These are phyloP conservation scores for Sphaerulina vaccinii DNA, from an alignment of 2,329 filamentous ascomycete species.

Conservation along the genomic window DNA sequence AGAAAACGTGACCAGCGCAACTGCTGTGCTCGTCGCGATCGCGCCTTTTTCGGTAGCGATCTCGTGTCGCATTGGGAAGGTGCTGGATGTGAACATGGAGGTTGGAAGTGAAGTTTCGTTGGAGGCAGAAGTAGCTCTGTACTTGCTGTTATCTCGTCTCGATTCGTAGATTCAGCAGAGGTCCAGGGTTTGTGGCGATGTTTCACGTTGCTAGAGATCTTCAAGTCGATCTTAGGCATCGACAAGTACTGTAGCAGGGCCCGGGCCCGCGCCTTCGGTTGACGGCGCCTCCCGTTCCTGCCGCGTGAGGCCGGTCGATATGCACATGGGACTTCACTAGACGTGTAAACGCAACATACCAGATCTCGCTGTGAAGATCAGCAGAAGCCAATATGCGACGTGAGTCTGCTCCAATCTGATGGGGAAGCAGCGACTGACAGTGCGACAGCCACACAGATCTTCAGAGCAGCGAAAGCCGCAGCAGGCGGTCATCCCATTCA, in stretches of 20 bases:
- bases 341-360: no score
- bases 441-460: constrained; percentile 17
- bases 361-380: not conserved
- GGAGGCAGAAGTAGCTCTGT: not conserved
- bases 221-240: not conserved
- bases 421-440: not conserved
- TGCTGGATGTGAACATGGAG: not conserved
- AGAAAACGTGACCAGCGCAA: constrained; percentile 4
- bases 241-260: no score
- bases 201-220: constrained; percentile 5
- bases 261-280: no score
- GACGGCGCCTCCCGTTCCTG: no score
- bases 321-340: no score
- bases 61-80: constrained; percentile 11
- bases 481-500: constrained; percentile 52
- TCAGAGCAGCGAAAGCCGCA: constrained; percentile 28
- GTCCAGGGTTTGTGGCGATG: no score
- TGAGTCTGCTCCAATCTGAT: not conserved
- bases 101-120: not conserved
- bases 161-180: no score
- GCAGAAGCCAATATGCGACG: constrained; percentile 13
- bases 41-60: constrained; percentile 4
- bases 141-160: not conserved
- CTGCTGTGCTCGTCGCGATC: constrained; percentile 8
- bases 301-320: no score